Percentiles rank a stretch among this genome's conserved stretches.
Conservation (phyloP, 805 yeast genomes). For the Suhomyces canberraensis region DNA sequence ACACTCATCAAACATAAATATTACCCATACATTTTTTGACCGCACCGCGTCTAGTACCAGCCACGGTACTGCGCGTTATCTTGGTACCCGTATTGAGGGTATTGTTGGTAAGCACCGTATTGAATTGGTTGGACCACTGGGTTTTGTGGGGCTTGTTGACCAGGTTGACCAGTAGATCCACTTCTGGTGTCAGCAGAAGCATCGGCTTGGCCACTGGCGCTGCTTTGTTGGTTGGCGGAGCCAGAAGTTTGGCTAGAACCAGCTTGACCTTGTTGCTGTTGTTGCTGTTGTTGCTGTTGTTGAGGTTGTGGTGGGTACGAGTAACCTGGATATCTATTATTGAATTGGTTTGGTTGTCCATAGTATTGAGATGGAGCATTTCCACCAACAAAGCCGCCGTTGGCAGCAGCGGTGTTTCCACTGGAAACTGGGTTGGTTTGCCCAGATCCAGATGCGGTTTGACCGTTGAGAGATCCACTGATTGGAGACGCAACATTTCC, state of each 20-base stretch:
- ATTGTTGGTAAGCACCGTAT: slow-evolving; percentile 46
- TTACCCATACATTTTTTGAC: background rate
- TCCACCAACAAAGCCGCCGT: slow-evolving; percentile 11
- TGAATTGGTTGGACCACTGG: slow-evolving; percentile 39
- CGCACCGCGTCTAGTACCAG: slow-evolving; percentile 32
- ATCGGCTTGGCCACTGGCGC: slow-evolving; percentile 9
- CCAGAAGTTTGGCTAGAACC: slow-evolving; percentile 14
- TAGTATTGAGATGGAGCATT: slow-evolving; percentile 24
- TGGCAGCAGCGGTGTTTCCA: slow-evolving; percentile 5
- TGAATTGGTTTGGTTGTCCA: slow-evolving; percentile 26
- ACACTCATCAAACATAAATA: no score
- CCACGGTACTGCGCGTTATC: slow-evolving; percentile 42
- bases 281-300: slow-evolving; percentile 21
- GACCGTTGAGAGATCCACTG: slow-evolving; percentile 7
- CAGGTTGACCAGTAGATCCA: slow-evolving; percentile 18
- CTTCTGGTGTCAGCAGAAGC: slow-evolving; percentile 9
- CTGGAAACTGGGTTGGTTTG: slow-evolving; percentile 5
- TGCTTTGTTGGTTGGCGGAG: slow-evolving; percentile 12
- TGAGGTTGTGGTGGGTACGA: slow-evolving; percentile 24
- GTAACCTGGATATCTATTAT: slow-evolving; percentile 31
- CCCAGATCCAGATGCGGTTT: slow-evolving; percentile 10
- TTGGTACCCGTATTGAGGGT: slow-evolving; percentile 47
- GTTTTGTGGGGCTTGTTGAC: slow-evolving; percentile 23
- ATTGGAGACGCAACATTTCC: slow-evolving; percentile 12
- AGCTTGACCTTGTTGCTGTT: slow-evolving; percentile 14